Base-by-base conservation (phyloP, 164 flowering plant species). In the Sextonia rubra region DNA sequence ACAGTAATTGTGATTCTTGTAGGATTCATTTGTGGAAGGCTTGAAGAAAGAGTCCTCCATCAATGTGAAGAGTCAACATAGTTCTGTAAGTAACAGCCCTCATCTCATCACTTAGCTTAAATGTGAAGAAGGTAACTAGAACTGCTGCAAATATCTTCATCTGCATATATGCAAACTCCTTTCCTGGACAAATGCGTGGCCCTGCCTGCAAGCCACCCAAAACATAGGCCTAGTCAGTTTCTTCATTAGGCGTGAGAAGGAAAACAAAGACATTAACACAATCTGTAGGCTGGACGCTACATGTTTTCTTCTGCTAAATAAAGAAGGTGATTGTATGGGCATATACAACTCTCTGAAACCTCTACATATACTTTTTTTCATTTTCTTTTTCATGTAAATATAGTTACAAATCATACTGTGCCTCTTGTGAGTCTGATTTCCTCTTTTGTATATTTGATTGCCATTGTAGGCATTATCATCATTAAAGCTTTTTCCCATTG, bases 111-210 rank as follows among this genome's bases (percentile, higher is more conserved):
- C 20, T 18, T 14, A 64, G 67, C 67, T 64, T 15, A 29, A 64
- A 64, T 29, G 32, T 64, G 67, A 64, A 64, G 67, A 64, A 64
- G 11, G n/a, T 27, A 18, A 64, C 20, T 3, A 64, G 67, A 32
- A 64, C 22, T 64, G 67, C 67, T 26, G 44, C 67, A 29, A 26
- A 64, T 27, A 64, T 64, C 44, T 90, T 92, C 97, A 90, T 92
- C 70, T 92, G 92, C 62, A 86, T 68, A 60, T 91, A 89, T 20
- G 94, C 90, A 70, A 90, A 90, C 23, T 91, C 93, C 71, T 85
- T 90, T 15, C 94, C 93, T 23, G 88, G 67, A 70, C 97, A 89
- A 15, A 82, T 89, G 30, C 93, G 71, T 2, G 92, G 94, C 26
- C 94, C 94, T 0, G 88, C 97, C 97, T 91, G 84, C 44, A 32